phyloP scores from a whole-genome alignment of 306 rosid species.

The Cicer bijugum region DNA sequence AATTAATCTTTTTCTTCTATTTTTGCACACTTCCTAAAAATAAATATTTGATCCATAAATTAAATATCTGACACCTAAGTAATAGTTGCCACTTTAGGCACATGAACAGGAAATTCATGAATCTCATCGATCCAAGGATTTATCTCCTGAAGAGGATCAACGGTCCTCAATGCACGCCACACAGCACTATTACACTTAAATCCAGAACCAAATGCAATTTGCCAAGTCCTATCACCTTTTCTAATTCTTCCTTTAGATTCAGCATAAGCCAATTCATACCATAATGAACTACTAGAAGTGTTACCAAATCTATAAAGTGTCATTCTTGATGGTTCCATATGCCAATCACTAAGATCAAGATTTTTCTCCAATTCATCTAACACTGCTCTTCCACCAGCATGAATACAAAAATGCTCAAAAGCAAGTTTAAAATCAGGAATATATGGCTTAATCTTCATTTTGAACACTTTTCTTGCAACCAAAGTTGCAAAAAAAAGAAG shows the following conservation, averaged over 20 bases:
- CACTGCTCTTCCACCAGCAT: constrained; percentile 90
- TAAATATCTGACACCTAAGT: no score
- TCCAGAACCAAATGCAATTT: constrained; percentile 88
- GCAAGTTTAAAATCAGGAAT: constrained; percentile 86
- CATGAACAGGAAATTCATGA: constrained; percentile 72
- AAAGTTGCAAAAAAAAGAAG: constrained; percentile 65
- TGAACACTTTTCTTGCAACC: constrained; percentile 66
- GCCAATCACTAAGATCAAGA: constrained; percentile 77
- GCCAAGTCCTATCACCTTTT: constrained; percentile 82
- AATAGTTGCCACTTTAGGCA: constrained; percentile 44
- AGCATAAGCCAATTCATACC: constrained; percentile 83
- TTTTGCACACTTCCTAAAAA: constrained; percentile 29
- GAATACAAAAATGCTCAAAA: constrained; percentile 83
- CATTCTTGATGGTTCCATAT: constrained; percentile 94
- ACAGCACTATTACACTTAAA: constrained; percentile 91
- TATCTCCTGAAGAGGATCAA: constrained; percentile 72
- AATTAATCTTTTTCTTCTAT: constrained; percentile 15
- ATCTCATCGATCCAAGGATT: constrained; percentile 93
- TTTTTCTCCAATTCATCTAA: constrained; percentile 83
- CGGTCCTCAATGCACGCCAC: constrained; percentile 74
- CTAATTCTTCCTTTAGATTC: constrained; percentile 81
- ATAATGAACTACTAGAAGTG: constrained; percentile 84
- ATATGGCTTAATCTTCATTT: constrained; percentile 74
- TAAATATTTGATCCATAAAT: not conserved
- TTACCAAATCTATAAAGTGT: constrained; percentile 74